phyloP scores from a whole-genome alignment of 75 land plant genomes.

The Pinus tabuliformis region DNA sequence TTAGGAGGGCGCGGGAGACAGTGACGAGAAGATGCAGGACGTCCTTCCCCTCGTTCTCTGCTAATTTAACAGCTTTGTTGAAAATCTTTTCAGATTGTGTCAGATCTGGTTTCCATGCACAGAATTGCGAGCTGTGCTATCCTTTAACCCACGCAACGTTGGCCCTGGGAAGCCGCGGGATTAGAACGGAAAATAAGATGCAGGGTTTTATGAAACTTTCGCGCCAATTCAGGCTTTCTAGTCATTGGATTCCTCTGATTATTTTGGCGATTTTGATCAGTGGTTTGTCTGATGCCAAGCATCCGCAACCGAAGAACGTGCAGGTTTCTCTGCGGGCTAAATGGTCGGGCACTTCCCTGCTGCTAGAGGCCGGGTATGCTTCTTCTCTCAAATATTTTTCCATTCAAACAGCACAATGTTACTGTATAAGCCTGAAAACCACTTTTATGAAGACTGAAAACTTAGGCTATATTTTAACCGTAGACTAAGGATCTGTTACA shows the following conservation, averaged over 20 bases:
- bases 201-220: background rate
- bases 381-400: background rate
- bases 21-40: no score
- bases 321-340: conserved; percentile 91
- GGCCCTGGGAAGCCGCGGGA: background rate
- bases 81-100: no score
- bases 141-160: background rate
- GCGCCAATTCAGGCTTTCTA: conserved; percentile 24
- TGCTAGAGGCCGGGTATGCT: conserved; percentile 86
- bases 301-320: conserved; percentile 68
- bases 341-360: conserved; percentile 87
- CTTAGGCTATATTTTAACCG: no score
- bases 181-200: background rate
- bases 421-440: no score
- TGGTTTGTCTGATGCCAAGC: conserved; percentile 21
- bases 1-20: no score
- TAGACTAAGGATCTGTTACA: no score
- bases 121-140: no score
- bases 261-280: conserved; percentile 13
- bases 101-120: no score
- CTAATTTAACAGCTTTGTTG: no score
- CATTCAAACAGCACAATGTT: background rate
- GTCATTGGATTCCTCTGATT: conserved; percentile 10
- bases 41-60: no score
- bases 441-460: no score